A percentile compares a stretch with the other conserved stretches of the same genome.
Conservation (phyloP, 805 yeast genomes). For the Starmerella bombi region DNA sequence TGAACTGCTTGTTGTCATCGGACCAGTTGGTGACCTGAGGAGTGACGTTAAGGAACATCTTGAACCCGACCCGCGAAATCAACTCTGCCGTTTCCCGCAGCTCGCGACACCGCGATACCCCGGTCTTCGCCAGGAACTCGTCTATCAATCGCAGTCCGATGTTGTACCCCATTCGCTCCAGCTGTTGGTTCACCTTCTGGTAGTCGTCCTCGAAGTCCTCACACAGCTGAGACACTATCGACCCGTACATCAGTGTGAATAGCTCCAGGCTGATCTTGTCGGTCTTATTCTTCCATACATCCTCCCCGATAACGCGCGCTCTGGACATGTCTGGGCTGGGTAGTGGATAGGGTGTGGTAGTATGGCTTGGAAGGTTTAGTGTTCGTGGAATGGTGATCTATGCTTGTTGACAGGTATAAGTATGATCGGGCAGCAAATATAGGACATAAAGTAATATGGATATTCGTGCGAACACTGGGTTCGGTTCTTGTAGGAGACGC, state of each 20-base stretch:
- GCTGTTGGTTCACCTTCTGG: constrained; percentile 62
- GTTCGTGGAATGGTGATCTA: no score
- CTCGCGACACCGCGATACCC: constrained; percentile 64
- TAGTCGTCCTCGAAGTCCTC: constrained; percentile 69
- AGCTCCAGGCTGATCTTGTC: constrained; percentile 88
- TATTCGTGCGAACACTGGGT: no score
- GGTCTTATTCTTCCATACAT: constrained; percentile 76
- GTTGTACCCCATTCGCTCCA: constrained; percentile 89
- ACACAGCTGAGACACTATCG: constrained; percentile 82
- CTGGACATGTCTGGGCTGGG: constrained; percentile 16
- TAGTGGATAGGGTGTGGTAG: neutral
- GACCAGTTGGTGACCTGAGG: constrained; percentile 72
- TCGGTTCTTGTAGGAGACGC: no score
- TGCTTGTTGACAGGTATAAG: no score
- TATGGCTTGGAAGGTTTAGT: no score
- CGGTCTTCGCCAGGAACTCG: constrained; percentile 80
- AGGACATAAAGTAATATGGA: no score
- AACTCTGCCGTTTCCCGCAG: constrained; percentile 82
- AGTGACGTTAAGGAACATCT: constrained; percentile 67
- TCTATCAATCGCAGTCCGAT: constrained; percentile 86
- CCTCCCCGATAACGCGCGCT: constrained; percentile 52
- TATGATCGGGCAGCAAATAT: no score
- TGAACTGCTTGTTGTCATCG: constrained; percentile 58
- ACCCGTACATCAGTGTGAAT: constrained; percentile 89
- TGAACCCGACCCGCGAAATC: constrained; percentile 76